Evolutionary conservation across 2,329 filamentous ascomycete species (phyloP).

Genomic region (Periconia sp.): DNA sequence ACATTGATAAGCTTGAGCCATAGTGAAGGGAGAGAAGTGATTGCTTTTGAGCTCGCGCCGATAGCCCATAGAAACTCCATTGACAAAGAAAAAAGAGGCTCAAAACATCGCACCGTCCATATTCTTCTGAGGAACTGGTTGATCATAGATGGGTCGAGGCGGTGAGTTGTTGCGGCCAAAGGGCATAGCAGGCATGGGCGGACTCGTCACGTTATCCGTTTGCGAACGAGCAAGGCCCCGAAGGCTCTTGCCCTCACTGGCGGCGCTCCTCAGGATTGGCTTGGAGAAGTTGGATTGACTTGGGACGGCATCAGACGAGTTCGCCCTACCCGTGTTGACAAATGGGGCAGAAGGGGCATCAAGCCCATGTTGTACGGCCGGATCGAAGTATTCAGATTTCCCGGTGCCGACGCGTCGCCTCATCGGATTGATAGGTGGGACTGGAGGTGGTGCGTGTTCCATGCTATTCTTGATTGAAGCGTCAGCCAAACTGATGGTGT

Average conservation of each 20-base stretch:
- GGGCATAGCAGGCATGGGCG: conserved; percentile 29
- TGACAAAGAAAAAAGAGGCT: not conserved
- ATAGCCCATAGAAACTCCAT: not conserved
- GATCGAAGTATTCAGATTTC: conserved; percentile 42
- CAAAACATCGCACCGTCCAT: conserved; percentile 43
- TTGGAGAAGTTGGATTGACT: conserved; percentile 39
- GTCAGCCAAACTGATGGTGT: conserved; percentile 59
- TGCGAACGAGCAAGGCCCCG: conserved; percentile 43
- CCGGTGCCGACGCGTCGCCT: conserved; percentile 53
- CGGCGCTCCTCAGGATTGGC: conserved; percentile 50
- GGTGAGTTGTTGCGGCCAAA: conserved; percentile 35
- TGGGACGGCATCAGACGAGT: conserved; percentile 48
- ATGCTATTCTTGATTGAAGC: conserved; percentile 57
- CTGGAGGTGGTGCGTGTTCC: conserved; percentile 47
- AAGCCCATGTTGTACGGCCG: conserved; percentile 41
- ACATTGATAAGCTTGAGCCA: not conserved
- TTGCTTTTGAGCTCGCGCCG: conserved; percentile 13
- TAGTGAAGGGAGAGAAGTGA: conserved; percentile 7
- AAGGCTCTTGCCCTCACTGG: conserved; percentile 54
- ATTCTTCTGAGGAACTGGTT: conserved; percentile 23
- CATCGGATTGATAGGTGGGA: conserved; percentile 63
- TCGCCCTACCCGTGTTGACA: conserved; percentile 42
- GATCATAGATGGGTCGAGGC: conserved; percentile 27
- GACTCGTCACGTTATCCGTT: conserved; percentile 17
- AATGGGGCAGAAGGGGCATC: conserved; percentile 35